A percentile compares a stretch with the other conserved stretches of the same genome.
Evolutionary conservation across 2,329 filamentous ascomycete genomes (phyloP).

Genomic region (Colletotrichum filicis): DNA sequence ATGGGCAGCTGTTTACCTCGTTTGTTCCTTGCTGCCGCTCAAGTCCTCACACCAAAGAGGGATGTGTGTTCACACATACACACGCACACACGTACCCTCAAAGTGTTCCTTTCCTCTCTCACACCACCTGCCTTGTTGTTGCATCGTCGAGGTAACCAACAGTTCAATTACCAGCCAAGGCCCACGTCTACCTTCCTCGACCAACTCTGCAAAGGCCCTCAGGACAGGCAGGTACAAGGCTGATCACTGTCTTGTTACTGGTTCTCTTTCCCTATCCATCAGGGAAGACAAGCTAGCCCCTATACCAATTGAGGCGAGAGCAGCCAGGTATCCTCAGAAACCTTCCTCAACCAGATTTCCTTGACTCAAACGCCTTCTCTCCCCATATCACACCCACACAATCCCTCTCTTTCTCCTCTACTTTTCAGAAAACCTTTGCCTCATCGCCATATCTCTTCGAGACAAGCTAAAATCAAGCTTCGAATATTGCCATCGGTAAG

Average conservation of each 20-base stretch:
- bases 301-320: not conserved
- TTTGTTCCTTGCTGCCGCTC: not conserved
- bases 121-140: not conserved
- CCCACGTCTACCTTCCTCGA: not conserved
- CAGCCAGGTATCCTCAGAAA: not conserved
- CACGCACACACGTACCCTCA: not conserved
- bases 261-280: not conserved
- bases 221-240: conserved; percentile 6
- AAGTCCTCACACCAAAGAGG: not conserved
- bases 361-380: not conserved
- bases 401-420: not conserved
- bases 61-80: not conserved
- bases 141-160: not conserved
- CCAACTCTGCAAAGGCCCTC: not conserved
- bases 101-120: not conserved
- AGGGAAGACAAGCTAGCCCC: not conserved
- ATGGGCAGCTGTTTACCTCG: not conserved
- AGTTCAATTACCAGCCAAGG: not conserved
- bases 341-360: not conserved
- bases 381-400: not conserved
- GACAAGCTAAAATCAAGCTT: not conserved
- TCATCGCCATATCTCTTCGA: not conserved
- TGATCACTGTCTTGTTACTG: not conserved
- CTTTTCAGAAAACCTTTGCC: not conserved
- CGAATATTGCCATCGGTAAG: not conserved